Conservation (phyloP, 1,284 basidiomycete species). For the Coriolopsis trogii region DNA sequence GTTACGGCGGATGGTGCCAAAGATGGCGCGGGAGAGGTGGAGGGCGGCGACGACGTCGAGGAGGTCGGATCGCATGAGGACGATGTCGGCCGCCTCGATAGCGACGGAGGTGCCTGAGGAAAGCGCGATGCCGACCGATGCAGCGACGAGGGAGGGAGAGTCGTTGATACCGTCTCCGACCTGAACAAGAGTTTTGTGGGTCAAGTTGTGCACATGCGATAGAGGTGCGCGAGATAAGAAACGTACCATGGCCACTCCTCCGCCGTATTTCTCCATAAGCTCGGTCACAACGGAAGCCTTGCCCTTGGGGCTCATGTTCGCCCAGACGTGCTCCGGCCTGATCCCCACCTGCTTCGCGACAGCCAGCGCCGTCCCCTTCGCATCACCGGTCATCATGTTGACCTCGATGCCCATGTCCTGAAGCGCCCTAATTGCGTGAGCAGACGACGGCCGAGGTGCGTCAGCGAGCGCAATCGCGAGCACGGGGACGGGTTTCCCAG, state of each 20-base stretch:
- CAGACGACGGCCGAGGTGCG: conserved; percentile 80
- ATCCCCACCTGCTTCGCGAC: conserved; percentile 90
- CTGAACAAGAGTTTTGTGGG: conserved; percentile 54
- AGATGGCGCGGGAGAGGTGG: conserved; percentile 88
- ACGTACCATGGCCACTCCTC: conserved; percentile 87
- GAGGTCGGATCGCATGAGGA: conserved; percentile 95
- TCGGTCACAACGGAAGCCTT: conserved; percentile 85
- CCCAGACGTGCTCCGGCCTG: conserved; percentile 77
- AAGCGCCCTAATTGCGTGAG: conserved; percentile 79
- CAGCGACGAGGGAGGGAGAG: conserved; percentile 93
- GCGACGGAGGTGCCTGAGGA: conserved; percentile 96
- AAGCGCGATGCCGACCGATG: conserved; percentile 95
- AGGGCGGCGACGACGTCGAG: conserved; percentile 97
- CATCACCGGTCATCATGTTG: conserved; percentile 91
- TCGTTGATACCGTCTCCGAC: conserved; percentile 99
- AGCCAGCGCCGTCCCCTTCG: conserved; percentile 79
- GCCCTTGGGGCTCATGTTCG: conserved; percentile 90
- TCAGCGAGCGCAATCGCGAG: conserved; percentile 77
- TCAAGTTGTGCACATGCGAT: too few relatives aligned
- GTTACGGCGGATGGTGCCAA: conserved; percentile 88
- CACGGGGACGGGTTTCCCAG: conserved; percentile 36
- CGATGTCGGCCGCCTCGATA: conserved; percentile 96
- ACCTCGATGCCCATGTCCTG: conserved; percentile 89
- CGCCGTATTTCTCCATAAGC: conserved; percentile 69
- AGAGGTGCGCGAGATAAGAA: neutral